Evolutionary conservation across 768 basidiomycete genomes (phyloP).

Genomic region (Psilocybe azurescens): DNA sequence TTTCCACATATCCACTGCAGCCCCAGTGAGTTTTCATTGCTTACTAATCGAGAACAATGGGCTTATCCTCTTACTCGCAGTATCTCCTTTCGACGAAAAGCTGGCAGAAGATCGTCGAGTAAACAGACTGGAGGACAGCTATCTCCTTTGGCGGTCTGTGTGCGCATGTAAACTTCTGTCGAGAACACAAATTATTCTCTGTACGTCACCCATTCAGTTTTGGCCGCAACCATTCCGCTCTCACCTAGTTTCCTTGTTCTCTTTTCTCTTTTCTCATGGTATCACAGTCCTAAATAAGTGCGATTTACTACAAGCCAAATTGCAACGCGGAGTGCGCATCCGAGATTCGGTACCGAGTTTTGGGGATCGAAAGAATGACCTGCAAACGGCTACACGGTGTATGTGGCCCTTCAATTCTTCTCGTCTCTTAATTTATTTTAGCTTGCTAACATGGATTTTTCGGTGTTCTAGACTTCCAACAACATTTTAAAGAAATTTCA

Average conservation of each 20-base stretch:
- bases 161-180: slow-evolving; percentile 69
- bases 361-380: slow-evolving; percentile 74
- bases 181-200: slow-evolving; percentile 59
- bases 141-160: slow-evolving; percentile 78
- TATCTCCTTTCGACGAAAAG: slow-evolving; percentile 84
- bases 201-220: slow-evolving; percentile 29
- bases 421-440: neutral
- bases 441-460: slow-evolving; percentile 4
- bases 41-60: slow-evolving; percentile 2
- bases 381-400: slow-evolving; percentile 75
- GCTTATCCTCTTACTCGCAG: slow-evolving; percentile 33
- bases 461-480: slow-evolving; percentile 67
- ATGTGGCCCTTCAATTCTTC: slow-evolving; percentile 29
- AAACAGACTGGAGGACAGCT: slow-evolving; percentile 80
- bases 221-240: neutral
- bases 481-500: slow-evolving; percentile 79
- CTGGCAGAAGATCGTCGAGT: slow-evolving; percentile 71
- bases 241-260: neutral
- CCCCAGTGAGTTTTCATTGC: slow-evolving; percentile 40
- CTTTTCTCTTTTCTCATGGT: no score
- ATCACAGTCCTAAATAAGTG: slow-evolving; percentile 67
- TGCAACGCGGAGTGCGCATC: slow-evolving; percentile 69
- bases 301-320: slow-evolving; percentile 74
- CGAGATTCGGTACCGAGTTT: slow-evolving; percentile 75
- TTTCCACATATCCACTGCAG: slow-evolving; percentile 24